These are phyloP conservation scores for Wickerhamiella bombiphila DNA, from an alignment of 805 yeast species.

Conservation along the genomic window DNA sequence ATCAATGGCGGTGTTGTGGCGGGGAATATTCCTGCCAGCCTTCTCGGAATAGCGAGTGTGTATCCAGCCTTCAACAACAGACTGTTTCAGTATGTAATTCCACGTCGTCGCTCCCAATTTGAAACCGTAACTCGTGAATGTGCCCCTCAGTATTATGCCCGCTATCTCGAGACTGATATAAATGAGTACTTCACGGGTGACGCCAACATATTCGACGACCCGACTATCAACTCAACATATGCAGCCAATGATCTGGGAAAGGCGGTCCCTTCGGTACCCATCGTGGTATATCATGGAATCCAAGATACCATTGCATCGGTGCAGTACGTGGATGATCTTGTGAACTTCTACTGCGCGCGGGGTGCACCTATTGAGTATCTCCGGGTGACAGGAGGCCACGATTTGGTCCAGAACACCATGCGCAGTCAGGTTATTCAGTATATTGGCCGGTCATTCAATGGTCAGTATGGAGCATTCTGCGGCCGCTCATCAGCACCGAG, in stretches of 20 bases:
- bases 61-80: conserved; percentile 16
- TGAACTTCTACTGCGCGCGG: conserved; percentile 15
- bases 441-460: conserved; percentile 5
- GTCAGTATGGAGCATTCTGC: neutral
- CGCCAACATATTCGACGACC: conserved; percentile 8
- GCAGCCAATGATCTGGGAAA: conserved; percentile 15
- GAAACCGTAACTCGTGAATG: conserved; percentile 11
- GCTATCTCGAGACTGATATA: conserved; percentile 12
- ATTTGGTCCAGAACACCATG: neutral
- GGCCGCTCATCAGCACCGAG: too few species aligned
- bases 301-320: conserved; percentile 17
- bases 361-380: conserved; percentile 16
- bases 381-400: conserved; percentile 11
- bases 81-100: conserved; percentile 6
- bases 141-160: conserved; percentile 6
- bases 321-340: conserved; percentile 10
- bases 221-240: conserved; percentile 9
- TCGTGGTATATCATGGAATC: conserved; percentile 19
- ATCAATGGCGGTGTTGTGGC: conserved; percentile 16
- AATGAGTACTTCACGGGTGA: conserved; percentile 12
- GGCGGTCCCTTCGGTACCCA: conserved; percentile 14
- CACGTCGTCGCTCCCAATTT: conserved; percentile 9
- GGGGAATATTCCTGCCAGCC: conserved; percentile 17
- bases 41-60: conserved; percentile 18
- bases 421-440: conserved; percentile 7